Evolutionary conservation across 2,329 filamentous ascomycete genomes (phyloP), one percentile per base, ranked within the genome.

Genomic region (Pleomassaria siparia): DNA sequence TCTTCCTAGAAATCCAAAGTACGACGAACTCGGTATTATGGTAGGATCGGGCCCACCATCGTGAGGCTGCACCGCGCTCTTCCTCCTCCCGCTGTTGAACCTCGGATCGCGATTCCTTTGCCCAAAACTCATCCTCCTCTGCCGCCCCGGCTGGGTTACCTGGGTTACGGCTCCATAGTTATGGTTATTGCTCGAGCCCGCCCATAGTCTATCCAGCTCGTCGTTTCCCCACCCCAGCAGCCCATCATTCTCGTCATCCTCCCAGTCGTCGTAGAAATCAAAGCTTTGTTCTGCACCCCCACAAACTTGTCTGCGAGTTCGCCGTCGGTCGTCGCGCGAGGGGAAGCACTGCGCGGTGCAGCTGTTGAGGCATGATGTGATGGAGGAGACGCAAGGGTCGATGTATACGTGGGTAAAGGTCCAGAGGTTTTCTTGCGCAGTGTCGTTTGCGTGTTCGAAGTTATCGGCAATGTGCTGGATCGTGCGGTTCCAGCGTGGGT

Each of bases 231-330:
- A 95, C 37, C 83, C 86, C 43, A 91, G 74, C 40, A 92, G 70
- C 0, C 85, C 80, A 30, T 84, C 80, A 26, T 76, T 76, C 42
- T 81, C 80, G 24, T 84, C 80, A 45, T 83, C 80, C 51, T 96
- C 90, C 92, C 92, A 97, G 71, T 96, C 92, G 71, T 96, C 92
- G 74, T 97, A 97, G 69, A 97, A 97, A 70, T 96, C 92, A 67
- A 97, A 97, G 63, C 83, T 91, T 61, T 88, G 83, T 72, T 96
- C 91, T 22, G 91, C 88, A 43, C 84, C 72, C 2, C 82, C 83
- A 51, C 76, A 69, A 46, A 74, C 72, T 18, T 78, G 72, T 15
- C 72, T 73, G 28, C 87, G 81, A 60, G 90, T 84, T 47, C 89
- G 83, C 24, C 88, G 84, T 49, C 88, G 84, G 65, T 92, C 88